Conservation (phyloP, 2,329 filamentous ascomycete species). For the Reticulascus tulasneorum region DNA sequence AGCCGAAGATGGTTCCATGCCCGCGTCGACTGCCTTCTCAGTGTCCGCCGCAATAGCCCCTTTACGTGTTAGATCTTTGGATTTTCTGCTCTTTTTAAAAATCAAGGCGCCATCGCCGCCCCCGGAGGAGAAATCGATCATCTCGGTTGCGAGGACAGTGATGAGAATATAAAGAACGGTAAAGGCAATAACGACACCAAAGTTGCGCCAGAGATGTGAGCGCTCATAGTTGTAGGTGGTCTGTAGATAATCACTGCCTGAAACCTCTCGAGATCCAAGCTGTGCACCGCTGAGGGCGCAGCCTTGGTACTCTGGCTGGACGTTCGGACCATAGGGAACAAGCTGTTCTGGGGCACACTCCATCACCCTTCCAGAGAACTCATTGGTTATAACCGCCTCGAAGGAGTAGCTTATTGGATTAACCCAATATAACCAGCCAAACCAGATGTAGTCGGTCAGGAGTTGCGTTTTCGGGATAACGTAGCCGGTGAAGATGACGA, state of each 20-base stretch:
- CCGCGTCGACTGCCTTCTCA: constrained; percentile 8
- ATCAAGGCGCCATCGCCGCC: constrained; percentile 11
- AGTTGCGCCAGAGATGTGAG: constrained; percentile 68
- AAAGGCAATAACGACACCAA: constrained; percentile 73
- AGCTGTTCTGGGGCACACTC: constrained; percentile 39
- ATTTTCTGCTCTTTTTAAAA: constrained; percentile 11
- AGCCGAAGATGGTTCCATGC: too few species aligned
- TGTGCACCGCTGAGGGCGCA: constrained; percentile 53
- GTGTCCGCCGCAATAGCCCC: constrained; percentile 17
- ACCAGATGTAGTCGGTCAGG: constrained; percentile 61
- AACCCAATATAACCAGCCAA: constrained; percentile 63
- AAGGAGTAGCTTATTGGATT: constrained; percentile 65
- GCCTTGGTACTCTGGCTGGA: constrained; percentile 41
- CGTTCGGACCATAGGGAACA: constrained; percentile 39
- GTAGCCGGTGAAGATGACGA: constrained; percentile 67
- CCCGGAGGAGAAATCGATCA: constrained; percentile 51
- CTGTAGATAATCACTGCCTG: constrained; percentile 52
- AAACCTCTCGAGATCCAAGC: constrained; percentile 42
- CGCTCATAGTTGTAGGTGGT: constrained; percentile 48
- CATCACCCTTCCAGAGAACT: constrained; percentile 51
- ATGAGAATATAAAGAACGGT: constrained; percentile 69
- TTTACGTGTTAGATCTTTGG: too few species aligned
- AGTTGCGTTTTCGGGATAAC: constrained; percentile 55
- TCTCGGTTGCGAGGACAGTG: constrained; percentile 67
- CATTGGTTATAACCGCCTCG: constrained; percentile 54